A percentile compares a stretch with the other conserved stretches of the same genome.
Conservation (phyloP, 257 asterid genomes). For the Handroanthus guayacan region DNA sequence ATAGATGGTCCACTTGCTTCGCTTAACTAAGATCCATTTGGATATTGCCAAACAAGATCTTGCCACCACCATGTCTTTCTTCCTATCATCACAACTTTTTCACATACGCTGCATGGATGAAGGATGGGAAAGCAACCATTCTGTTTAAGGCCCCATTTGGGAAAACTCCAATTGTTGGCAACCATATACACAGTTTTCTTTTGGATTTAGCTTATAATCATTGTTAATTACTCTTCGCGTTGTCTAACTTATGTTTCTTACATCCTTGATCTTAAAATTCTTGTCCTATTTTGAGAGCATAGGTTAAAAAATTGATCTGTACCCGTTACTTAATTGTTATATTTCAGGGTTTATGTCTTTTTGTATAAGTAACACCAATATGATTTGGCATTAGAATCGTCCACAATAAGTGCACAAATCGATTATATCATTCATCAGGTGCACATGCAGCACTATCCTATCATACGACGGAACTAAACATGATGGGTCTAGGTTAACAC, state of each 20-base stretch:
- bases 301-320: no score
- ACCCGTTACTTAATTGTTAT: no score
- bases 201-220: conserved; percentile 1
- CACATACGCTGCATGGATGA: conserved; percentile 42
- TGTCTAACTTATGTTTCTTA: conserved; percentile 5
- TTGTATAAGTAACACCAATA: no score
- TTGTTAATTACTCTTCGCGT: conserved; percentile 8
- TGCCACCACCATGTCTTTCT: conserved; percentile 39
- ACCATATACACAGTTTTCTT: neutral
- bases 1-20: conserved; percentile 50
- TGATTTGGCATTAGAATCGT: no score
- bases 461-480: no score
- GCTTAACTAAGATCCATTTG: conserved; percentile 44
- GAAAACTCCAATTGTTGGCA: conserved; percentile 22
- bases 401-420: no score
- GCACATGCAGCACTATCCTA: no score
- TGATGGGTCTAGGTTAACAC: no score
- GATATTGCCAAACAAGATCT: conserved; percentile 51
- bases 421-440: no score
- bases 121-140: conserved; percentile 37
- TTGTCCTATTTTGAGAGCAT: no score
- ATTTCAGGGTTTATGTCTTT: no score
- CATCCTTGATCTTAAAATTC: no score
- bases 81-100: conserved; percentile 17
- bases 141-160: conserved; percentile 36